Base-by-base conservation (phyloP, 805 yeast species). In the Kodamaea leandrae region DNA sequence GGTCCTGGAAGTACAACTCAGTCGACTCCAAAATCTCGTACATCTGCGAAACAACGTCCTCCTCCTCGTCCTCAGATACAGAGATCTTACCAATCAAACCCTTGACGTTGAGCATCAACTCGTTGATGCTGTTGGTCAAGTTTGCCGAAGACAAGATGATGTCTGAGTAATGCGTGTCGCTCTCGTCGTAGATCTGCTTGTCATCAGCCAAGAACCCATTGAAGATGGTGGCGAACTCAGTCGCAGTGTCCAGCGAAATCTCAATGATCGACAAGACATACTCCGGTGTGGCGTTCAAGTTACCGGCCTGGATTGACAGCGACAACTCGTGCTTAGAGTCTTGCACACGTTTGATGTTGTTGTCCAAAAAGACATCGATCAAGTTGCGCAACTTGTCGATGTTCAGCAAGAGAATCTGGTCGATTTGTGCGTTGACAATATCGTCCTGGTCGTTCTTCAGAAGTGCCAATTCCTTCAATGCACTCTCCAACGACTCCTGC, bases 251-350 rank as follows among this genome's bases (percentile, higher is more conserved):
- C 0, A 87, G 77, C 14, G 83, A 74, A 48, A 81, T 76, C 55
- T 89, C 96, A 47, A 82, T 68, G 29, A 86, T 66, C 0, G 91
- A 81, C 25, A 82, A 65, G 16, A 83, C 61, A 51, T 77, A 82
- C 48, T 77, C 81, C 2, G 91, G 86, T 0, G 91, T 77, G 2
- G 93, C 73, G 57, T 80, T 81, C 49, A 80, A 78, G 56, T 85
- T 86, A 41, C 93, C 93, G 3, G 88, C 86, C 60, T 84, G 87
- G 78, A 83, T 77, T 21, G 93, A 86, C 4, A 90, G 82, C 41
- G 80, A 82, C 46, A 86, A 67, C 52, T 82, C 88, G 53, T 77
- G 82, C 29, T 76, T 66, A 0, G 84, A 65, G 49, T 84, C 87
- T 61, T 88, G 95, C 39, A 88, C 73, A 38, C 88, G 71, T 46